phyloP scores from a whole-genome alignment of 1,284 basidiomycete genomes.

The Moesziomyces globuligerus region DNA sequence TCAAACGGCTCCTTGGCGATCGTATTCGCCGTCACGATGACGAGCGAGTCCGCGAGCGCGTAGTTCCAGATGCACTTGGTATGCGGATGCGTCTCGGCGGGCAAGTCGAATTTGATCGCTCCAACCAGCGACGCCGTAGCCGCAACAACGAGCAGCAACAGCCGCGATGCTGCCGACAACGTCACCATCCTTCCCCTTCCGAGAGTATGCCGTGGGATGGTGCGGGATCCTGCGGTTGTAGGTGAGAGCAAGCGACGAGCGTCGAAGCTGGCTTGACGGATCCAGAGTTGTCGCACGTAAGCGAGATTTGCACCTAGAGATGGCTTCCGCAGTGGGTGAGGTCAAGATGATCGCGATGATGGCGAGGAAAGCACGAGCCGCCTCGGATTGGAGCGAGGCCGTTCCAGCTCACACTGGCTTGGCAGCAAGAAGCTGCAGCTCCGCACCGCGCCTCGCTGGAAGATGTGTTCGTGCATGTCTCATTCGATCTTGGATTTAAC shows the following conservation, averaged over 20 bases:
- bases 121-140: conserved; percentile 1
- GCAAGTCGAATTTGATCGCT: conserved; percentile 65
- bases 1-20: conserved; percentile 69
- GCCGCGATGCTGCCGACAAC: conserved; percentile 1
- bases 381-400: neutral
- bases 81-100: conserved; percentile 37
- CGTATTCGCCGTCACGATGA: conserved; percentile 88
- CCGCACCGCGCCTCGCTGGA: conserved; percentile 25
- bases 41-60: conserved; percentile 63
- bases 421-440: neutral
- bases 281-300: no score
- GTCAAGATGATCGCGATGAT: no score
- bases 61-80: conserved; percentile 67
- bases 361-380: neutral
- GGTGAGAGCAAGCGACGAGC: no score
- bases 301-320: no score
- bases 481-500: no score
- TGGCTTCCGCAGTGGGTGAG: no score
- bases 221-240: neutral
- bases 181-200: no score
- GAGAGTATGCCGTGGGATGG: no score
- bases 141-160: conserved; percentile 17
- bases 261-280: no score
- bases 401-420: neutral
- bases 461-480: conserved; percentile 26